Evolutionary conservation across 345 rosid genomes (phyloP).

Genomic region (Brassica juncea): DNA sequence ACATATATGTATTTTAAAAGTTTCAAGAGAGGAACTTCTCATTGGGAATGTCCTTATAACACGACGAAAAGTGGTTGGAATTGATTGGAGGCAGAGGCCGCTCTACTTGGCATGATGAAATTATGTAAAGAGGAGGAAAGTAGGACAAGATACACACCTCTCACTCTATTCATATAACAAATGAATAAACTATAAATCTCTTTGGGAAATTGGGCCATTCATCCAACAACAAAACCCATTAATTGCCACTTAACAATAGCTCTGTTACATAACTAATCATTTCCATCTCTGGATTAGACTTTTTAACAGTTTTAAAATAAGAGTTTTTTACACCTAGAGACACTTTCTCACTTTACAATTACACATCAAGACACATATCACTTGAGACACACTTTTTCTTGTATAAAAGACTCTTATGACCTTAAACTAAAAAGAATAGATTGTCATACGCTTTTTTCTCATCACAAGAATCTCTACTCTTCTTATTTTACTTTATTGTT

Average conservation of each 20-base stretch:
- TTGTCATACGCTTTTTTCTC: no score
- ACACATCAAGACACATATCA: no score
- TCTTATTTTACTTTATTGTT: no score
- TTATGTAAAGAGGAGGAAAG: conserved; percentile 47
- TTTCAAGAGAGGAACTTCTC: no score
- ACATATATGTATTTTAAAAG: no score
- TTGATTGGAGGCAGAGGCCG: conserved; percentile 50
- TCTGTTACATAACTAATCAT: conserved; percentile 28
- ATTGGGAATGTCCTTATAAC: neutral
- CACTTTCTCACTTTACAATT: no score
- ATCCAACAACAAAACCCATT: conserved; percentile 42
- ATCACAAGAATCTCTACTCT: no score
- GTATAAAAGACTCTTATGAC: no score
- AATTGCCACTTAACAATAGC: conserved; percentile 27
- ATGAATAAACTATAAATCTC: conserved; percentile 56
- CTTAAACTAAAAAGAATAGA: no score
- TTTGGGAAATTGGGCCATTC: conserved; percentile 96
- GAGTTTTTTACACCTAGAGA: no score
- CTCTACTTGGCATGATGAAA: conserved; percentile 57
- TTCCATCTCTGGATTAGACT: conserved; percentile 19
- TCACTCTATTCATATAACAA: neutral
- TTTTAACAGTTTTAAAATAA: neutral
- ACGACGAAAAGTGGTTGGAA: conserved; percentile 42
- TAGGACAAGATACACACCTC: conserved; percentile 29
- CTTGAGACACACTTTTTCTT: no score